These are phyloP conservation scores for Diaporthe vexans DNA, from an alignment of 2,329 filamentous ascomycete species.

Conservation along the genomic window DNA sequence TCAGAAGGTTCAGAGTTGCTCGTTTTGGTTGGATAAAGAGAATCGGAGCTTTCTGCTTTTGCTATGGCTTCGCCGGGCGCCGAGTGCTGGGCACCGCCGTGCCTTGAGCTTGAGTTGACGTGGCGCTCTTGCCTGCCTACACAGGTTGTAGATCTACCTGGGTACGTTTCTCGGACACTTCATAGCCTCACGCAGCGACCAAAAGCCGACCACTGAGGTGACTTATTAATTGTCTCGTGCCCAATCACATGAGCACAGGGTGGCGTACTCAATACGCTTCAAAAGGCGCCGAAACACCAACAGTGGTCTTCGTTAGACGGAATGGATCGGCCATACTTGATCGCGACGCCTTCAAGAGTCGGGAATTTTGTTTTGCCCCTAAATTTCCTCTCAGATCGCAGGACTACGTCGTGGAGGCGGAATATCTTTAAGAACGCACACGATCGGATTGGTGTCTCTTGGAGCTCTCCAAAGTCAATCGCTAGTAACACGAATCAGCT, in stretches of 20 bases:
- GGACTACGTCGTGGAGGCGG: neutral
- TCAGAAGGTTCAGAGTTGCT: neutral
- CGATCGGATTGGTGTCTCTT: neutral
- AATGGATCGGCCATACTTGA: neutral
- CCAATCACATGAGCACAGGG: neutral
- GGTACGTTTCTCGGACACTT: neutral
- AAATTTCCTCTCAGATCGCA: too few relatives aligned
- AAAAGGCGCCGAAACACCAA: neutral
- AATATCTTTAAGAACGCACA: neutral
- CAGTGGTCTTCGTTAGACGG: too few relatives aligned
- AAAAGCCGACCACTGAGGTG: neutral
- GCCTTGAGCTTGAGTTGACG: too few relatives aligned
- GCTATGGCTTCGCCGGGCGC: neutral
- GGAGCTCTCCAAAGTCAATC: neutral
- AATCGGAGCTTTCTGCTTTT: neutral
- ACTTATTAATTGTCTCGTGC: rapidly evolving
- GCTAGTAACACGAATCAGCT: neutral
- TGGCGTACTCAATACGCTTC: neutral
- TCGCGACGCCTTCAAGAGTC: neutral
- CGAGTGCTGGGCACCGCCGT: neutral
- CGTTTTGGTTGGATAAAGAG: neutral
- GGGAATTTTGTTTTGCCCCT: neutral
- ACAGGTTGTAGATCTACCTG: too few relatives aligned
- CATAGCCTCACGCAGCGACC: neutral
- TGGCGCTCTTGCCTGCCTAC: too few relatives aligned